These are phyloP conservation scores for Lumnitzera racemosa DNA, from an alignment of 345 rosid genomes.

Conservation along the genomic window DNA sequence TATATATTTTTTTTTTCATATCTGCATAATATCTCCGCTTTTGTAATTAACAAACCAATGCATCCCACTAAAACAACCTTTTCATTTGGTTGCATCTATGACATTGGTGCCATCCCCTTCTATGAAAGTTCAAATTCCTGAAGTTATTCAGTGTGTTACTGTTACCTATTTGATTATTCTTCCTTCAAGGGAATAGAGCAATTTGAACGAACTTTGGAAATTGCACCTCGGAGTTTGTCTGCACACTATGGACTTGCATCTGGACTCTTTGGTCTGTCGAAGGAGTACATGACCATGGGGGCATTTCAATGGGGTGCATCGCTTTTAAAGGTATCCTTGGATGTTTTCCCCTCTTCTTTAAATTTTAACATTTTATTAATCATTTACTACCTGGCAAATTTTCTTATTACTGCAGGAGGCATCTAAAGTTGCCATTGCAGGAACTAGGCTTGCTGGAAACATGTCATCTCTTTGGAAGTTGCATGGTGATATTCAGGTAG, in stretches of 20 bases:
- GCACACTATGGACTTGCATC: conserved; percentile 81
- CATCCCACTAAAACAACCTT: too few relatives aligned
- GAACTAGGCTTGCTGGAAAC: conserved; percentile 51
- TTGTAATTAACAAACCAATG: too few relatives aligned
- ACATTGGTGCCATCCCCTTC: neutral
- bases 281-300: conserved; percentile 73
- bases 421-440: conserved; percentile 37
- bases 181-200: conserved; percentile 65
- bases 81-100: too few relatives aligned
- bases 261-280: conserved; percentile 76
- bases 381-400: conserved; percentile 2
- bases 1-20: too few relatives aligned
- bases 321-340: conserved; percentile 57
- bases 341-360: conserved; percentile 5
- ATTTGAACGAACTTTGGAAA: conserved; percentile 65
- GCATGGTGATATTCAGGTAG: conserved; percentile 83
- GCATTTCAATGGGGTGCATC: conserved; percentile 88
- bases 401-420: conserved; percentile 54
- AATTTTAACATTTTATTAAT: neutral
- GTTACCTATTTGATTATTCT: conserved; percentile 17
- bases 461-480: conserved; percentile 78
- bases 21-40: too few relatives aligned
- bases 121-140: neutral
- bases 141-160: conserved; percentile 5
- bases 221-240: conserved; percentile 64